Conservation (phyloP, 2,329 filamentous ascomycete genomes). For the Periconia sp. region DNA sequence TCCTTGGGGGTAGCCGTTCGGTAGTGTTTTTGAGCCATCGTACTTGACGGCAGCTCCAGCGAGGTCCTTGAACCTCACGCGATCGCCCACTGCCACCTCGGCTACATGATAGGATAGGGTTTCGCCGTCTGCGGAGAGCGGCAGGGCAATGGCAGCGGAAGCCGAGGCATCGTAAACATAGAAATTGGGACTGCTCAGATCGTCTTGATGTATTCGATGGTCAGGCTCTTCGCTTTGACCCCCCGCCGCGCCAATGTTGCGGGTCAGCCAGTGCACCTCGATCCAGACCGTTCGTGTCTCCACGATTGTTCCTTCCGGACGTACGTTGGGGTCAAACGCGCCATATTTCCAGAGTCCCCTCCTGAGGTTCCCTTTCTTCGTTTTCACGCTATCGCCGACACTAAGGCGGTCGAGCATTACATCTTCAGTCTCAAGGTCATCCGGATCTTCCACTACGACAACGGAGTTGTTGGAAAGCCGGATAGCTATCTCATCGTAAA, state of each 20-base stretch:
- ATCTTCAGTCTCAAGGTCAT: slow-evolving; percentile 44
- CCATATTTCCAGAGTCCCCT: slow-evolving; percentile 57
- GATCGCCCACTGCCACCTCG: slow-evolving; percentile 48
- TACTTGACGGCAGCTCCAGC: slow-evolving; percentile 56
- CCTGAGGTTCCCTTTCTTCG: slow-evolving; percentile 55
- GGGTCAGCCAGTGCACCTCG: slow-evolving; percentile 56
- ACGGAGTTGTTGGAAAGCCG: slow-evolving; percentile 56
- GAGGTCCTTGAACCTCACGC: slow-evolving; percentile 59
- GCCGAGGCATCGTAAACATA: slow-evolving; percentile 47
- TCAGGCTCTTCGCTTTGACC: slow-evolving; percentile 32
- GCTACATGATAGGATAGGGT: slow-evolving; percentile 37
- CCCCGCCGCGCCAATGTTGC: slow-evolving; percentile 39
- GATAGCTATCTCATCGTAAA: slow-evolving; percentile 54
- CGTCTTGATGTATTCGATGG: slow-evolving; percentile 34
- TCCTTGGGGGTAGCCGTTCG: slow-evolving; percentile 40
- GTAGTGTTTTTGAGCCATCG: slow-evolving; percentile 34
- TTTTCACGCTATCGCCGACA: slow-evolving; percentile 54
- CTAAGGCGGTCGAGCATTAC: slow-evolving; percentile 40
- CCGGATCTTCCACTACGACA: slow-evolving; percentile 53
- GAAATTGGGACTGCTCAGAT: slow-evolving; percentile 47
- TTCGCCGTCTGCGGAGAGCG: slow-evolving; percentile 22
- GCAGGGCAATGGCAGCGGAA: slow-evolving; percentile 22
- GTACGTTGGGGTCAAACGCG: slow-evolving; percentile 52
- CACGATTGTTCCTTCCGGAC: slow-evolving; percentile 56
- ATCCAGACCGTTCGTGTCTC: slow-evolving; percentile 50